Conservation (phyloP, 371 early-diverging fungal genomes). For the Syncephalastrum racemosum region DNA sequence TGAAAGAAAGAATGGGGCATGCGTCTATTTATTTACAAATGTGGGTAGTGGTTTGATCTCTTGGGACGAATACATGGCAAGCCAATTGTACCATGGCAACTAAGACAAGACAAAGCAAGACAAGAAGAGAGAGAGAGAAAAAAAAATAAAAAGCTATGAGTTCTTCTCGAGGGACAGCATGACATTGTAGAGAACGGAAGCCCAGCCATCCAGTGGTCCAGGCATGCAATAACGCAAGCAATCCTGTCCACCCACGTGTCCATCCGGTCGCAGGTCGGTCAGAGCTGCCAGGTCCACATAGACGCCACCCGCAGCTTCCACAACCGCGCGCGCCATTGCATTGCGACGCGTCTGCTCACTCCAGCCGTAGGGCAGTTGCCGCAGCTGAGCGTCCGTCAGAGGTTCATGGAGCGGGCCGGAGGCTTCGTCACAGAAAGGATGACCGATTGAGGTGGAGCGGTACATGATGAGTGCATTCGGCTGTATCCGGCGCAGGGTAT, state of each 20-base stretch:
- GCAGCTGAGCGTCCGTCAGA: conserved; percentile 34
- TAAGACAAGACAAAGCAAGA: neutral
- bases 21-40: neutral
- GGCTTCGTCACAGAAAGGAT: conserved; percentile 47
- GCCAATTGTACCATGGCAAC: conserved; percentile 60
- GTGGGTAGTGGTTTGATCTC: conserved; percentile 63
- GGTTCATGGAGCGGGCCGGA: conserved; percentile 31
- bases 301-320: conserved; percentile 60
- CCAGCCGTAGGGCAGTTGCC: conserved; percentile 51
- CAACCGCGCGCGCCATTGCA: conserved; percentile 52
- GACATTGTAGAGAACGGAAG: conserved; percentile 50
- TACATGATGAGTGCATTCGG: conserved; percentile 55
- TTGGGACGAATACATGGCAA: conserved; percentile 73
- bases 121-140: conserved; percentile 1
- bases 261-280: conserved; percentile 55
- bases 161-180: conserved; percentile 9
- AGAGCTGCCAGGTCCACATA: conserved; percentile 57
- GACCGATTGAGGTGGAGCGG: conserved; percentile 49
- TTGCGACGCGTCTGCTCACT: conserved; percentile 57
- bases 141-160: too few relatives aligned
- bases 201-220: conserved; percentile 59
- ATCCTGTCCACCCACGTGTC: conserved; percentile 60
- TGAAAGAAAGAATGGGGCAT: neutral
- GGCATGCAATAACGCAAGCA: conserved; percentile 68
- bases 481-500: conserved; percentile 35